These are phyloP conservation scores for Nicotiana attenuata DNA, from an alignment of 257 asterid species.

Conservation along the genomic window DNA sequence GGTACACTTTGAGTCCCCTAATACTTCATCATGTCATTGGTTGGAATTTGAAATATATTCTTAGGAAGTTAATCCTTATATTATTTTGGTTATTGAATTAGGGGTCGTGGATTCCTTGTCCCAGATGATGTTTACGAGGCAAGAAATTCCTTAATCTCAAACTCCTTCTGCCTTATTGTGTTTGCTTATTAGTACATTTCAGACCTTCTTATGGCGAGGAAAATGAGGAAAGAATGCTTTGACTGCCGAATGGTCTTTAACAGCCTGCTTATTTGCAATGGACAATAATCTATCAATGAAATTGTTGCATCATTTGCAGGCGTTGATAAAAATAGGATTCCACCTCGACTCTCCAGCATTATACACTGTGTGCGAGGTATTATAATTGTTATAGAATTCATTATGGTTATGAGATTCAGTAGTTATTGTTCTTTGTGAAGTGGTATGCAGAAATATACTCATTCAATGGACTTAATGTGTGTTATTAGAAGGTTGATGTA, in stretches of 20 bases:
- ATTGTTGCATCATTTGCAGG: slow-evolving; percentile 34
- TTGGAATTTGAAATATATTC: neutral
- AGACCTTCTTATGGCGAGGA: neutral
- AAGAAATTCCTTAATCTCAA: slow-evolving; percentile 13
- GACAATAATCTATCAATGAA: neutral
- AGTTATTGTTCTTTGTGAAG: neutral
- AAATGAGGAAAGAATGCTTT: neutral
- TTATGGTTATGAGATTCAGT: neutral
- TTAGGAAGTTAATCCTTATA: slow-evolving; percentile 11
- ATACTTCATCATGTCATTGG: neutral
- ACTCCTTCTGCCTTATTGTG: neutral
- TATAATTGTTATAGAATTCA: neutral
- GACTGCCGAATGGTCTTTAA: neutral
- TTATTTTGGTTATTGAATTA: slow-evolving; percentile 27
- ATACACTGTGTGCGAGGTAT: slow-evolving; percentile 83
- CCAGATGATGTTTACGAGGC: slow-evolving; percentile 74
- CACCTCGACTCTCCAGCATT: slow-evolving; percentile 78
- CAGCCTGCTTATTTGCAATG: neutral
- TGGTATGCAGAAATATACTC: neutral
- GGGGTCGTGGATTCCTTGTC: slow-evolving; percentile 82
- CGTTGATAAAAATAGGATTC: slow-evolving; percentile 63
- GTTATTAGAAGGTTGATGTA: neutral
- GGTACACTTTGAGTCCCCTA: neutral
- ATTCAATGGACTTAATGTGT: neutral
- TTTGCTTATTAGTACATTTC: neutral